A percentile compares a stretch with the other conserved stretches of the same genome.
Evolutionary conservation across 106 monocot genomes (phyloP).

Genomic region (Apostasia shenzhenica): DNA sequence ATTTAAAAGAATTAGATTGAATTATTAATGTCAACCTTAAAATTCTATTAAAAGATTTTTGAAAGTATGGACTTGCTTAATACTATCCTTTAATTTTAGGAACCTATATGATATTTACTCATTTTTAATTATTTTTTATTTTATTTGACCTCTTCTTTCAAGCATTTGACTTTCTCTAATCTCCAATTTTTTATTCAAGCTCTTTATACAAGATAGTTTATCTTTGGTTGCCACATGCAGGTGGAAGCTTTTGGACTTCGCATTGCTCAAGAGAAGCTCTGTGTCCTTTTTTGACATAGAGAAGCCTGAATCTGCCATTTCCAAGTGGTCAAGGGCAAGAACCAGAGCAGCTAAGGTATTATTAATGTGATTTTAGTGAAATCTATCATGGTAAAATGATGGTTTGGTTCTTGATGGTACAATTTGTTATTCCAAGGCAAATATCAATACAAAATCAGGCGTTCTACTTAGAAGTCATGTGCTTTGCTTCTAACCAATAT

Average conservation of each 20-base stretch:
- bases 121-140: not conserved
- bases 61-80: too few species aligned
- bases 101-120: too few species aligned
- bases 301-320: slow-evolving; percentile 70
- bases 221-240: slow-evolving; percentile 17
- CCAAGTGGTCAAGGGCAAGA: slow-evolving; percentile 80
- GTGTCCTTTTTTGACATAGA: slow-evolving; percentile 86
- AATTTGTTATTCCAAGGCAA: too few species aligned
- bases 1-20: too few species aligned
- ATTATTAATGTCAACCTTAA: too few species aligned
- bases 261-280: slow-evolving; percentile 75
- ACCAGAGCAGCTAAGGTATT: slow-evolving; percentile 83
- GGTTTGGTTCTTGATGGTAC: too few species aligned
- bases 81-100: too few species aligned
- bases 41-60: too few species aligned
- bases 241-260: slow-evolving; percentile 97
- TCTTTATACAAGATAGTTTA: not conserved
- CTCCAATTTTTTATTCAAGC: not conserved
- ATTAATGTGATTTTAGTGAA: not conserved
- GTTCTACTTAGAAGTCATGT: too few species aligned
- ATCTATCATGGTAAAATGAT: too few species aligned
- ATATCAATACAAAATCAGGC: too few species aligned
- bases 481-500: too few species aligned
- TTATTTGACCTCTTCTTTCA: not conserved
- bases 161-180: not conserved